Base-by-base conservation (phyloP, 176 grass and related monocot species). In the Carex myosuroides region DNA sequence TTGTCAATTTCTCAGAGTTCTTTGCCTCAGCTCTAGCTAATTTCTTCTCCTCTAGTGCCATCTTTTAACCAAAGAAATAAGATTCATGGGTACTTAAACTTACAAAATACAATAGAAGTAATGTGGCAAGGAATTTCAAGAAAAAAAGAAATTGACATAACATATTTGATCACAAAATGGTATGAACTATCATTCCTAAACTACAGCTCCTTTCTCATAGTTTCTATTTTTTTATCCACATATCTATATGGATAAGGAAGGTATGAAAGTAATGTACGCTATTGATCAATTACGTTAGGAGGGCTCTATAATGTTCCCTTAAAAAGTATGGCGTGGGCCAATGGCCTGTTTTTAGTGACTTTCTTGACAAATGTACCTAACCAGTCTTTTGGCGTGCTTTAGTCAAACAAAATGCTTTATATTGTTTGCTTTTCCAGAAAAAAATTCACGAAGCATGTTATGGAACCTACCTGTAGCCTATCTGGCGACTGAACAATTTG, bases 401-500 rank as follows among this genome's bases (percentile, higher is more conserved):
- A 64, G 24, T 64, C 62, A 69, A 69, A 6, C 26, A 67, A 37
- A 35, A 14, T 66, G 22, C 29, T 32, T 66, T 32, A 5, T 66
- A 33, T 66, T 66, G 29, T 66, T 66, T 66, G 11, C 1, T 16
- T 14, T 41, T 69, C 8, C 65, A 69, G 14, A 39, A 69, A 53
- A 82, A 3, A n/a, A 80, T 18, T 61, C 37, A 82, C 14, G 9
- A 59, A 80, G 17, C 33, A 44, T 78, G 20, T 21, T 29, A 65
- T 42, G 37, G 13, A 3, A 61, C n/a, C 37, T 29, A 98, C 95
- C 87, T 91, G 89, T 82, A 93, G 73, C 82, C 91, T 98, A 71
- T 94, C 95, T n/a, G 95, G 95, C 3, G 95, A 94, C 44, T 91
- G 85, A 20, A 98, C 95, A 80, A 98, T 64, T 85, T 93, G 89